Conservation (phyloP, 768 basidiomycete species). For the Boletus pseudopeckii region DNA sequence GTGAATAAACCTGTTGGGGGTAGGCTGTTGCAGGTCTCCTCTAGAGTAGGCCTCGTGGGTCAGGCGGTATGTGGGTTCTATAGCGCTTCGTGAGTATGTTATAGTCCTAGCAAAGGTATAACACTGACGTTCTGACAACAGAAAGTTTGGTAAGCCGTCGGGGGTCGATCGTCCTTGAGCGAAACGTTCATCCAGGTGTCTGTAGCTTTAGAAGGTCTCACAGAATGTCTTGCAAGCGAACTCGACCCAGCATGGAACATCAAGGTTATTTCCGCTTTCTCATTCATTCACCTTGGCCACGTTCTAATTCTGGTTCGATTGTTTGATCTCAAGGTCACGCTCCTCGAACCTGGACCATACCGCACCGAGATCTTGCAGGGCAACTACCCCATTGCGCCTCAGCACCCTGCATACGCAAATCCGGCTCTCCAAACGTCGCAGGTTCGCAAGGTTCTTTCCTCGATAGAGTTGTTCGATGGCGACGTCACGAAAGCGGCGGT, state of each 20-base stretch:
- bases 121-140: not conserved
- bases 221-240: constrained; percentile 7
- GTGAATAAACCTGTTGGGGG: constrained; percentile 39
- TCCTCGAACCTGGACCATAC: constrained; percentile 17
- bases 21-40: constrained; percentile 38
- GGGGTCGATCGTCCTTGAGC: no score
- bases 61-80: constrained; percentile 18
- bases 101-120: no score
- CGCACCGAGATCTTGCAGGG: constrained; percentile 9
- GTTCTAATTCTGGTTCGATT: not conserved
- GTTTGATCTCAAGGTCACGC: constrained; percentile 8
- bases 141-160: constrained; percentile 14
- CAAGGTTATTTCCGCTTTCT: constrained; percentile 6
- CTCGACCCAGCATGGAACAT: constrained; percentile 19
- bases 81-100: constrained; percentile 24
- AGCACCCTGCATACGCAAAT: constrained; percentile 21
- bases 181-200: not conserved
- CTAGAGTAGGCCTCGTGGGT: constrained; percentile 30
- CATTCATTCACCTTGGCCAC: no score
- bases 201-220: constrained; percentile 17
- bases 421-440: constrained; percentile 2
- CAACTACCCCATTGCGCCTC: not conserved
- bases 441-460: not conserved
- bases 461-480: constrained; percentile 4
- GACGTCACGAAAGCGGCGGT: constrained; percentile 10